Evolutionary conservation across 768 basidiomycete genomes (phyloP).

Genomic region (Psilocybe subaeruginosa): DNA sequence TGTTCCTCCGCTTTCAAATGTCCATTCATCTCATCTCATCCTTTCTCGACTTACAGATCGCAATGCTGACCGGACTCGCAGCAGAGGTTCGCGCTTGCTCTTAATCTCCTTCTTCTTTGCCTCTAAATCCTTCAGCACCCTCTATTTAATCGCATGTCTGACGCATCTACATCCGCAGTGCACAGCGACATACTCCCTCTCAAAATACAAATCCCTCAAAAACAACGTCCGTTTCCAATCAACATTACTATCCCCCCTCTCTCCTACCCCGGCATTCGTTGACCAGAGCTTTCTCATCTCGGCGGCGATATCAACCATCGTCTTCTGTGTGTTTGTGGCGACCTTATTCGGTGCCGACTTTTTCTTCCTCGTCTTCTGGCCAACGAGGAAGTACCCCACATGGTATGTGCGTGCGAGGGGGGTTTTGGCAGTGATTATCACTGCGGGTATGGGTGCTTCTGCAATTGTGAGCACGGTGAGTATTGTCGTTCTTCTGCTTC

Average conservation of each 20-base stretch:
- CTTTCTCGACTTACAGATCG: constrained; percentile 13
- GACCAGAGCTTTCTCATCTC: constrained; percentile 35
- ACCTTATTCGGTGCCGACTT: constrained; percentile 39
- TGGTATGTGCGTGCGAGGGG: constrained; percentile 31
- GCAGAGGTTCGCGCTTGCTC: constrained; percentile 28
- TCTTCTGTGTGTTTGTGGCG: constrained; percentile 38
- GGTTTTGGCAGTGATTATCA: constrained; percentile 25
- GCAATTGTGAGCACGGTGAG: constrained; percentile 35
- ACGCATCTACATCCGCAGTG: constrained; percentile 17
- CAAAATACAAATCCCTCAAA: constrained; percentile 35
- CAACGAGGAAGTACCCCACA: constrained; percentile 30
- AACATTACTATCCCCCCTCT: not conserved
- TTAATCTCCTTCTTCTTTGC: no score
- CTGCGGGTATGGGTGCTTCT: constrained; percentile 29
- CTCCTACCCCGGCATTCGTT: constrained; percentile 19
- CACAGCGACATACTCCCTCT: constrained; percentile 36
- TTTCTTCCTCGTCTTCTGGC: constrained; percentile 40
- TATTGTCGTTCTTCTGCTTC: not conserved
- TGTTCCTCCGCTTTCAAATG: no score
- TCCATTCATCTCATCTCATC: no score
- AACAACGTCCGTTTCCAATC: constrained; percentile 25
- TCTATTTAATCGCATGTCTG: no score
- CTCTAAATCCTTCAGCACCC: no score
- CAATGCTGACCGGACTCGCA: constrained; percentile 33
- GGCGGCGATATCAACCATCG: constrained; percentile 31